A percentile compares a stretch with the other conserved stretches of the same genome.
phyloP scores from a whole-genome alignment of 441 rosid species.

The Syzygium malaccense region DNA sequence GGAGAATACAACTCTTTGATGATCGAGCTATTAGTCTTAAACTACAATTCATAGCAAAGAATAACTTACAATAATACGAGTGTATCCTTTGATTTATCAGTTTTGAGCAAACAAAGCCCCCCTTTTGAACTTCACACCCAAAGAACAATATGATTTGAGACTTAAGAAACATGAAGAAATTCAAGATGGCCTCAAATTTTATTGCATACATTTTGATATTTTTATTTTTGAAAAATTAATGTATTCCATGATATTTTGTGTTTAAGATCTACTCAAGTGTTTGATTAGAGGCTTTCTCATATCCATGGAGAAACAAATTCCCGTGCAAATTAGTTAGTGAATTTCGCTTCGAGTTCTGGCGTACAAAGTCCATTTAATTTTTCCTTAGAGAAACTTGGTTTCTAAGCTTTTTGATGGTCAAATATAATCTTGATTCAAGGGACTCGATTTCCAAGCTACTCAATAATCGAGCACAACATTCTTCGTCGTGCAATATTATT shows the following conservation, averaged over 20 bases:
- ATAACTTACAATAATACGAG: no score
- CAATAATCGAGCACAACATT: not conserved
- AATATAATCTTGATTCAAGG: rapidly evolving
- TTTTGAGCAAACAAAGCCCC: no score
- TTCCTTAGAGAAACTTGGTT: not conserved
- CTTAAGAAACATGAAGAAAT: not conserved
- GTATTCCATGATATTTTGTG: not conserved
- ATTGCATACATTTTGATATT: not conserved
- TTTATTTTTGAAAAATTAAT: not conserved
- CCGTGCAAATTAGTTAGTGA: not conserved
- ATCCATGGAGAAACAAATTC: not conserved
- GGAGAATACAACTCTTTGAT: no score
- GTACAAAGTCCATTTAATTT: rapidly evolving
- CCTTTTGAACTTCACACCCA: no score
- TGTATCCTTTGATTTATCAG: no score
- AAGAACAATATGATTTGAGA: not conserved
- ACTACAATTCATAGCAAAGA: no score
- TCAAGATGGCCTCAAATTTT: not conserved
- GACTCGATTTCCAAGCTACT: not conserved
- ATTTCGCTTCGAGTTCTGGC: rapidly evolving
- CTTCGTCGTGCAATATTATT: not conserved
- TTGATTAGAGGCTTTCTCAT: not conserved
- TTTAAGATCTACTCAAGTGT: not conserved
- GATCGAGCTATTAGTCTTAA: no score
- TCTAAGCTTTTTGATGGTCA: not conserved